Evolutionary conservation across 805 yeast genomes (phyloP), one percentile per base, ranked within the genome.

Genomic region (Hanseniaspora clermontiae): DNA sequence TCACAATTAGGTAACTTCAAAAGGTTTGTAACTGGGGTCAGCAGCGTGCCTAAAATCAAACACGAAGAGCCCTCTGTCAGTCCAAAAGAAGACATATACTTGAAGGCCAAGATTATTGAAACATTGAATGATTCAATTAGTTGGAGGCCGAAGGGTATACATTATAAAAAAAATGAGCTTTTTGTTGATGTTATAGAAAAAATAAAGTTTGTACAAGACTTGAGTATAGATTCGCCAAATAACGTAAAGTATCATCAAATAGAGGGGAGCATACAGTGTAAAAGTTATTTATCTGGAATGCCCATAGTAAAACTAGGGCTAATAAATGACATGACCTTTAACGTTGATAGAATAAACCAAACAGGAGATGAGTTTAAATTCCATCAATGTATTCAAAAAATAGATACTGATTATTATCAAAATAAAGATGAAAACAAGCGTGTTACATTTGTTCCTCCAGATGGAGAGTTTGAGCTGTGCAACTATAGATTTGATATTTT

Each of bases 61-160:
- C 17, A 15, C 3, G 24, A 15, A 10, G 14, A 31, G 27, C 7
- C 49, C 27, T 31, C 19, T 3, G 43, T 49, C 20, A 60, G 56
- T 8, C 62, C 63, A 29, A 64, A 62, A 24, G 59, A 59, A n/a
- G 64, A 62, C 42, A 63, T 62, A 8, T 81, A 77, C 62, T 74
- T 84, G 59, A 85, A 85, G 64, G 79, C 87, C 37, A 77, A 87
- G 43, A 81, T 91, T 15, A 77, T 89, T 2, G 77, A 89, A 60
- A 82, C 95, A 0, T 78, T 89, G 17, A 84, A 89, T 11, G 83
- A 81, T 63, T 79, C 85, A 12, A 81, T 90, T 4, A 83, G 91
- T 27, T 90, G 97, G 97, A 79, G 97, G 68, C 86, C 91, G 43
- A 93, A 86, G 60, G 96, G 96, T 11, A 87, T 90, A 27, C 78